A percentile compares a stretch with the other conserved stretches of the same genome.
These are phyloP conservation scores for Triticum monococcum DNA, from an alignment of 176 grass and related monocot genomes.

Conservation along the genomic window DNA sequence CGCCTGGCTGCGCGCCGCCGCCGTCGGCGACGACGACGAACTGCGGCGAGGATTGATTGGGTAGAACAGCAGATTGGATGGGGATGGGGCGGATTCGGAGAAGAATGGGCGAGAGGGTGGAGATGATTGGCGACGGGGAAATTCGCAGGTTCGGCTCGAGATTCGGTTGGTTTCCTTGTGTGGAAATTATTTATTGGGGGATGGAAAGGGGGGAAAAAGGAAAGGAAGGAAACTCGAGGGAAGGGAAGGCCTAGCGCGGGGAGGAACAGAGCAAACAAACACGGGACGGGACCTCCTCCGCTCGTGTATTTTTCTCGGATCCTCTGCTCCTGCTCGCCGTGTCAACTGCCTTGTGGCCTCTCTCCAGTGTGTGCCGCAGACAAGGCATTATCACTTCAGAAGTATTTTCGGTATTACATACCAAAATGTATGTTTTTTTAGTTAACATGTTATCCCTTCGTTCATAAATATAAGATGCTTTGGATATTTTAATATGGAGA, in stretches of 20 bases:
- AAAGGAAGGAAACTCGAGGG: neutral
- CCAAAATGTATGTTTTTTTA: too few species aligned
- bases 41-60: neutral
- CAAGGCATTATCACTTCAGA: too few species aligned
- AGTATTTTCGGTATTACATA: too few species aligned
- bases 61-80: neutral
- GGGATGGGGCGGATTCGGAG: neutral
- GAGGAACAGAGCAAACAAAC: neutral
- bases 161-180: conserved; percentile 7
- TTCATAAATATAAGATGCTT: too few species aligned
- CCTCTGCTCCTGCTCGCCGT: neutral
- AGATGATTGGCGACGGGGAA: neutral
- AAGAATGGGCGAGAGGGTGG: neutral
- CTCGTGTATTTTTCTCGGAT: conserved; percentile 1
- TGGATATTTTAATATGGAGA: too few species aligned
- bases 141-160: neutral
- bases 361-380: neutral
- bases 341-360: neutral
- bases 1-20: neutral
- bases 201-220: neutral
- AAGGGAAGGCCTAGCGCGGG: neutral
- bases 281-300: conserved; percentile 13
- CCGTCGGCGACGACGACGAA: neutral
- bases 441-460: too few species aligned
- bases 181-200: neutral